phyloP scores from a whole-genome alignment of 2,329 filamentous ascomycete genomes.

The Diaporthe longicolla region DNA sequence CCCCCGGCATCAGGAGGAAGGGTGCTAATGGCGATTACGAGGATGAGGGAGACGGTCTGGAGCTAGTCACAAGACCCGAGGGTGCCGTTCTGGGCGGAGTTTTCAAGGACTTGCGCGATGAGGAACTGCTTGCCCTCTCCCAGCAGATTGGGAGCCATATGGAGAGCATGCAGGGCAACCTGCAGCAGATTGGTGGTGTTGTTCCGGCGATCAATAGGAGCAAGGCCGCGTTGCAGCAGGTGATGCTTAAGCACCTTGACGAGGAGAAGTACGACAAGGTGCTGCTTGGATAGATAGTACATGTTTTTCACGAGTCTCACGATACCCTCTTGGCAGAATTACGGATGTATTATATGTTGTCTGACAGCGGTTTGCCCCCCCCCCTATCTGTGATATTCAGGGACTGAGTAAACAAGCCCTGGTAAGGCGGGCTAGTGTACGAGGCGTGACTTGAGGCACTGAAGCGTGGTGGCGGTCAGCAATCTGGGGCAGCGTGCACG shows the following conservation, averaged over 20 bases:
- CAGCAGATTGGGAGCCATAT: constrained; percentile 68
- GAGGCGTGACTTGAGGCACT: constrained; percentile 5
- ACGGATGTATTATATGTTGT: constrained; percentile 24
- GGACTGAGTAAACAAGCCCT: neutral
- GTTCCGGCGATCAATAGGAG: constrained; percentile 63
- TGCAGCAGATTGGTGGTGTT: constrained; percentile 67
- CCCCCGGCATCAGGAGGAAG: constrained; percentile 53
- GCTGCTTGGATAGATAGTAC: constrained; percentile 57
- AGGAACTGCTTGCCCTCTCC: constrained; percentile 61
- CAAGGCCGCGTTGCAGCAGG: constrained; percentile 63
- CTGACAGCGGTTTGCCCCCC: constrained; percentile 14
- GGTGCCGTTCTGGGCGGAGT: constrained; percentile 42
- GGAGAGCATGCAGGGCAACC: constrained; percentile 68
- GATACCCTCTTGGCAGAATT: constrained; percentile 15
- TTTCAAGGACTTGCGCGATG: constrained; percentile 56
- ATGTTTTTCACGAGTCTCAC: constrained; percentile 34
- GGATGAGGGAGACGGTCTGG: constrained; percentile 34
- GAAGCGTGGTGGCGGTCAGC: constrained; percentile 23
- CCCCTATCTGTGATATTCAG: neutral
- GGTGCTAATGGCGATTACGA: constrained; percentile 34
- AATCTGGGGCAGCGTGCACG: neutral
- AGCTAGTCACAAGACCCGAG: constrained; percentile 42
- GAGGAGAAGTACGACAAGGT: constrained; percentile 63
- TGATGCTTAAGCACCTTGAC: constrained; percentile 62
- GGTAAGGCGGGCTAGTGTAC: constrained; percentile 1